Conservation (phyloP, 345 rosid species). For the Corchorus olitorius region DNA sequence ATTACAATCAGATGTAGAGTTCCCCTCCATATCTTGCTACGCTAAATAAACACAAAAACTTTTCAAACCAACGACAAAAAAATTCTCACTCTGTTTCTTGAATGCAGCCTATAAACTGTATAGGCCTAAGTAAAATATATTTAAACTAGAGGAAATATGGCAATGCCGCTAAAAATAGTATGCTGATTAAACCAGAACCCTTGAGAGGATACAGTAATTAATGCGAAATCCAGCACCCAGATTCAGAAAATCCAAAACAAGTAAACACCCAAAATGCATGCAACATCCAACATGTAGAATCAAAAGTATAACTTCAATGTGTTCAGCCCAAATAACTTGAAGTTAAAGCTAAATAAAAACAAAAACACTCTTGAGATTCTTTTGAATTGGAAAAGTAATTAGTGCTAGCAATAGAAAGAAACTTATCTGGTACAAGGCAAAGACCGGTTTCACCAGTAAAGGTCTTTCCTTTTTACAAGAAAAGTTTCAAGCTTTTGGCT, state of each 20-base stretch:
- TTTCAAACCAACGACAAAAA: background rate
- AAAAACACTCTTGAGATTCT: background rate
- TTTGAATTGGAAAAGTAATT: background rate
- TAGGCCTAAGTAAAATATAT: background rate
- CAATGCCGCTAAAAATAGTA: background rate
- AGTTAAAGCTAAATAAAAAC: slow-evolving; percentile 3
- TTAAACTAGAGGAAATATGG: background rate
- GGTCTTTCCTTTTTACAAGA: background rate
- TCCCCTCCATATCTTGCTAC: slow-evolving; percentile 14
- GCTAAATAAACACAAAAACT: background rate
- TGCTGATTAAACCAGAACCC: background rate
- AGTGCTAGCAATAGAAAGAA: background rate
- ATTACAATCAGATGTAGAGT: background rate
- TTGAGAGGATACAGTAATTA: background rate
- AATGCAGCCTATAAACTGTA: background rate
- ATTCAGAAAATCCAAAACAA: background rate
- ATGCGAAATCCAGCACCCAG: slow-evolving; percentile 9
- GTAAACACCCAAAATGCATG: background rate
- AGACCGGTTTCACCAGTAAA: slow-evolving; percentile 1
- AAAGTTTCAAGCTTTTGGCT: background rate
- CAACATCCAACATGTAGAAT: background rate
- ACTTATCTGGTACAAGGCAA: slow-evolving; percentile 16
- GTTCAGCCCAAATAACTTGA: background rate
- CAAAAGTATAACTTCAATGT: background rate
- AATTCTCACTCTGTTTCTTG: background rate